A percentile compares a stretch with the other conserved stretches of the same genome.
Conservation (phyloP, 1,284 basidiomycete species). For the Xanthoconium separans region DNA sequence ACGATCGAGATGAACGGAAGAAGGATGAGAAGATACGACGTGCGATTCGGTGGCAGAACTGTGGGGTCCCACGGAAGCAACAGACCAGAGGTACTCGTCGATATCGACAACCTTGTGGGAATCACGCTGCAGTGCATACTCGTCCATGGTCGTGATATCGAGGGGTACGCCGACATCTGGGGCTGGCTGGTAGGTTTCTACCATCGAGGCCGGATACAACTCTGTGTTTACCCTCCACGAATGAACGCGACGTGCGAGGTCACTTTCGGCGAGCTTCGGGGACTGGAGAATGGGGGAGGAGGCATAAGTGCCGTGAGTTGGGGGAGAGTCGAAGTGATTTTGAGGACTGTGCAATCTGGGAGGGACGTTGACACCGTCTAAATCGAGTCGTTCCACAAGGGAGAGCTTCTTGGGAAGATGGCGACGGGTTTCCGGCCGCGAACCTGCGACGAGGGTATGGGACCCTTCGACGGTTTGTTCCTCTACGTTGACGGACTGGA, state of each 20-base stretch:
- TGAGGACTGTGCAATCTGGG: constrained; percentile 28
- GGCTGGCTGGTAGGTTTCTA: constrained; percentile 31
- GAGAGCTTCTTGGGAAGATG: constrained; percentile 67
- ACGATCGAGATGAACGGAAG: constrained; percentile 52
- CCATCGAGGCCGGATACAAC: constrained; percentile 47
- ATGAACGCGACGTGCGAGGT: constrained; percentile 56
- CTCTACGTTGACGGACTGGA: constrained; percentile 48
- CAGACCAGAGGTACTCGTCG: constrained; percentile 66
- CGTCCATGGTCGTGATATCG: constrained; percentile 16
- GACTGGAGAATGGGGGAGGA: constrained; percentile 65
- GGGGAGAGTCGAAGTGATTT: constrained; percentile 15
- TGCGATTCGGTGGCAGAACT: constrained; percentile 41
- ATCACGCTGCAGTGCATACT: constrained; percentile 20
- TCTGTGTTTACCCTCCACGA: constrained; percentile 63
- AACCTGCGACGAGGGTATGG: constrained; percentile 23
- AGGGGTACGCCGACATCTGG: constrained; percentile 6
- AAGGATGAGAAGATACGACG: constrained; percentile 37
- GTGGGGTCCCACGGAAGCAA: constrained; percentile 60
- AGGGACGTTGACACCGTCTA: constrained; percentile 37
- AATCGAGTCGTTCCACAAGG: constrained; percentile 61
- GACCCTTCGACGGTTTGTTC: constrained; percentile 43
- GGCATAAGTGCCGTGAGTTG: constrained; percentile 35
- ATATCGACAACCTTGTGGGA: constrained; percentile 35
- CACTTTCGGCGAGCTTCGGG: constrained; percentile 48
- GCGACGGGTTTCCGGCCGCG: constrained; percentile 31